Evolutionary conservation across 441 rosid species (phyloP), one percentile per base, ranked within the genome.

Genomic region (Melianthus villosus): DNA sequence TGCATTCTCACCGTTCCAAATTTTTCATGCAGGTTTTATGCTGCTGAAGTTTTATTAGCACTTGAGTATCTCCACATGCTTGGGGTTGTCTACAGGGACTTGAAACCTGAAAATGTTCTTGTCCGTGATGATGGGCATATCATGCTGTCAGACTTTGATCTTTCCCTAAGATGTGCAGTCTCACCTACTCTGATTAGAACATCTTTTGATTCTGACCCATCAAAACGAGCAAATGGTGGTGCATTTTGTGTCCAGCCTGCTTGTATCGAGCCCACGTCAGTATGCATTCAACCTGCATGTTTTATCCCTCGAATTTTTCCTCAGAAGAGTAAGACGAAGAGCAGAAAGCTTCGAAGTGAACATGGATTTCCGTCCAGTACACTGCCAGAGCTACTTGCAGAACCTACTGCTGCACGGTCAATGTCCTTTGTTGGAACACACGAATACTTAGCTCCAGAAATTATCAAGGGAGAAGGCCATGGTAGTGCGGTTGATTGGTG

Each of bases 401-500:
- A 89, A 59, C 98, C 98, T 6, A 73, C 91, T 35, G 81, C 82
- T 40, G 92, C 94, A 9, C 68, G 96, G 16, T 89, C 98, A 13
- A 89, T 79, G 60, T 89, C 98, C 40, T 89, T 89, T 50, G 98
- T 89, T 17, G 98, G 98, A 42, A 89, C 98, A 0, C 96, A 89
- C 60, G 98, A 89, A 61, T 89, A 89, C 30, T 84, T 89, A 34
- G 96, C 98, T 50, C 98, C 98, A 42, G 98, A 89, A 67, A 84
- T 89, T 40, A 77, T 89, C 54, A 43, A 59, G 46, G 96, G 84
- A 8, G 82, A 83, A 34, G 96, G 98, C 23, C 98, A 89, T 59
- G 75, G 82, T 0, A 89, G 98, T 72, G 96, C 98, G 37, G 96
- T 81, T 44, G 98, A 89, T 60, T 89, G 98, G 98, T 89, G 98